phyloP scores from a whole-genome alignment of 495 filamentous ascomycete genomes.

The Penicillium manginii region DNA sequence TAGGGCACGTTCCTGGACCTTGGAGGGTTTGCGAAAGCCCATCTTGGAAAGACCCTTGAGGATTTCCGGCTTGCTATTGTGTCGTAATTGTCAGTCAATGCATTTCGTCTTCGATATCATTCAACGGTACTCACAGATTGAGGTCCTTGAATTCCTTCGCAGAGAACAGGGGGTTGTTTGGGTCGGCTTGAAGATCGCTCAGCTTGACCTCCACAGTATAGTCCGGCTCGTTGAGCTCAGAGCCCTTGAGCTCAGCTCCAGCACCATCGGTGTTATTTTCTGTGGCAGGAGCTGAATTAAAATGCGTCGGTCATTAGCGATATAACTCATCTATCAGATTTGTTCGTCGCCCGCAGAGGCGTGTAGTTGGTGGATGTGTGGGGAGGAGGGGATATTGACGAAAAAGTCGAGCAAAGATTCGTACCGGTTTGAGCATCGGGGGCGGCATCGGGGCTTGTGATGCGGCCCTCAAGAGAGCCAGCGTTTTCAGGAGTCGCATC shows the following conservation, averaged over 20 bases:
- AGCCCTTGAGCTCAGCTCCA: constrained; percentile 42
- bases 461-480: constrained; percentile 64
- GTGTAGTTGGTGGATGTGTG: neutral
- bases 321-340: neutral
- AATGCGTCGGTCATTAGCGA: constrained; percentile 14
- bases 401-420: neutral
- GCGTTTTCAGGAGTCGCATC: constrained; percentile 34
- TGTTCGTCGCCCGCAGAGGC: neutral
- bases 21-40: constrained; percentile 93
- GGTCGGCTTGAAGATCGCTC: constrained; percentile 83
- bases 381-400: neutral
- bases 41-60: constrained; percentile 71
- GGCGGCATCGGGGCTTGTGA: constrained; percentile 56
- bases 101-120: too few species aligned
- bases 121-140: constrained; percentile 64
- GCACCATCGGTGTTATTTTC: constrained; percentile 52
- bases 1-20: constrained; percentile 92
- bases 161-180: constrained; percentile 85
- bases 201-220: constrained; percentile 91
- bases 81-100: constrained; percentile 12
- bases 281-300: constrained; percentile 26
- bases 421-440: constrained; percentile 32
- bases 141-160: constrained; percentile 84
- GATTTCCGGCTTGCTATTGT: constrained; percentile 50
- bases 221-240: constrained; percentile 69